phyloP scores from a whole-genome alignment of 495 filamentous ascomycete genomes.

The Aspergillus haitiensis region DNA sequence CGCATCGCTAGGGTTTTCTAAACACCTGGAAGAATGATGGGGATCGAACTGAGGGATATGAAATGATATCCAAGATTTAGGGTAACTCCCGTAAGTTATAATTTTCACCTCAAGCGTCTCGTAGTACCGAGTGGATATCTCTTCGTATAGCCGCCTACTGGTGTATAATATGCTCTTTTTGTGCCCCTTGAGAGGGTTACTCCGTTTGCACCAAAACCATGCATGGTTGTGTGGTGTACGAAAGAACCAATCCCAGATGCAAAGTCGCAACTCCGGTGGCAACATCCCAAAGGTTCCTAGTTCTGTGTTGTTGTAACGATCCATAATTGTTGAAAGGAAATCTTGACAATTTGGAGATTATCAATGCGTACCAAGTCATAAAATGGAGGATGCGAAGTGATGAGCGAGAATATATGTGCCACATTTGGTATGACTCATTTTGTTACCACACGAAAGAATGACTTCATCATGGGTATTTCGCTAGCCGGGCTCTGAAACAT shows the following conservation, averaged over 20 bases:
- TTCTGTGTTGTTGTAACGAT: not conserved
- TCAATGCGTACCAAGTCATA: too few species aligned
- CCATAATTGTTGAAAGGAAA: too few species aligned
- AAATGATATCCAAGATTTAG: not conserved
- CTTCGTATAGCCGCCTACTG: not conserved
- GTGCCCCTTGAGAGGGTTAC: too few species aligned
- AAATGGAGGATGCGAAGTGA: too few species aligned
- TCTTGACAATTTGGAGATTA: too few species aligned
- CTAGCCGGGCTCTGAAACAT: too few species aligned
- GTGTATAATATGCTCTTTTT: not conserved
- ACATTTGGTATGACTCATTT: too few species aligned
- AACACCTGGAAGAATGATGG: too few species aligned
- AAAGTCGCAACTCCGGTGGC: slow-evolving; percentile 8
- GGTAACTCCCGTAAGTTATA: not conserved
- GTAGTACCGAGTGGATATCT: slow-evolving; percentile 1
- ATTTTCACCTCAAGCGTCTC: not conserved
- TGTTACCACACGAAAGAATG: too few species aligned
- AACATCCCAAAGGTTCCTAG: slow-evolving; percentile 2
- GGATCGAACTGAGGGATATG: not conserved
- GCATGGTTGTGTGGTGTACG: not conserved
- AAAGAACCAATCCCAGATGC: slow-evolving; percentile 1
- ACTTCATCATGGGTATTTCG: too few species aligned
- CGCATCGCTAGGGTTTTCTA: not conserved
- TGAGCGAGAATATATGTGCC: too few species aligned
- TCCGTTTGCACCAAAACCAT: not conserved